Base-by-base conservation (phyloP, 2,329 filamentous ascomycete species). In the Fusarium euwallaceae region DNA sequence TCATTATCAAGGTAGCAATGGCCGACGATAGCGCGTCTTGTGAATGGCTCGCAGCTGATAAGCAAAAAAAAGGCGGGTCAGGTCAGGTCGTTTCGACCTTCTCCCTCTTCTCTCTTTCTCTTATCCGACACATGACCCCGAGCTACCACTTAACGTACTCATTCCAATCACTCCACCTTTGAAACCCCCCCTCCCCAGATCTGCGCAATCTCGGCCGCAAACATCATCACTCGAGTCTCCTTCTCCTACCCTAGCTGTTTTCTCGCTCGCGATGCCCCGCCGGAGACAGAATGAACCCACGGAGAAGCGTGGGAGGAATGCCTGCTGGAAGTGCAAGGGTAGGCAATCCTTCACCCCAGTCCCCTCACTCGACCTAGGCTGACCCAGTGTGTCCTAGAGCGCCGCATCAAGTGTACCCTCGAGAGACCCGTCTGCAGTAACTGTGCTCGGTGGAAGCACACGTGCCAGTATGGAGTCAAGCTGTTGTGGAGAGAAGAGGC, bases 291-390 rank as follows among this genome's bases (percentile, higher is more conserved):
- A 24, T n/a, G 58, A 61, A 12, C 22, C 39, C 64, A 67, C 61
- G 59, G 65, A 67, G 65, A 67, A 63, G 56, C 65, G 65, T 36
- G 59, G 45, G 36, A 63, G 65, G 37, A 67, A 67, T 63, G 65
- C 65, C 29, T 67, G 65, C 12, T 67, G 65, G 65, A 67, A 58
- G 32, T 67, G 65, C 59, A 67, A 63, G 45, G 65, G 65, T 67
- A 67, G 22, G 32, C 43, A 48, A 43, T 29, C 60, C 22, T 22
- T 22, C 22, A 22, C 22, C 17, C 53, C n/a, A 6, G 22, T 6
- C 16, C 51, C 29, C 27, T 6, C 51, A 34, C 4, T 22, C 8
- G 32, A 58, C 14, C 53, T 20, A 36, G 12, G 27, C 56, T 43
- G n/a, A 39, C 36, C 24, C 39, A 22, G 32, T 4, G 6, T 48